Conservation (phyloP, 306 rosid genomes). For the Sindora glabra region DNA sequence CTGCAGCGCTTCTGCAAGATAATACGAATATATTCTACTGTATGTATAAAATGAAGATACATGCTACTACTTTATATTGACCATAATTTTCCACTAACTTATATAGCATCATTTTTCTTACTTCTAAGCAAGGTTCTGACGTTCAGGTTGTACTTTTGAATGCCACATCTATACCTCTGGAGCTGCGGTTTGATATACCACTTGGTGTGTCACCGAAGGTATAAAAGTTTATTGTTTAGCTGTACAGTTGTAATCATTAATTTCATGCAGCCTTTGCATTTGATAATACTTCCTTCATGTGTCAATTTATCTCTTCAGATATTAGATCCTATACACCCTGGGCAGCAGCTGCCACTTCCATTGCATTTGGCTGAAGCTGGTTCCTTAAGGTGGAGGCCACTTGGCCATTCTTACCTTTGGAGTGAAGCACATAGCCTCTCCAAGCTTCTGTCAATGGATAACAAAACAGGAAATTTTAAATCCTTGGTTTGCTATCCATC, state of each 20-base stretch:
- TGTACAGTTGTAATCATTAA: neutral
- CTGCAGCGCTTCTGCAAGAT: slow-evolving; percentile 76
- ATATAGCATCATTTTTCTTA: neutral
- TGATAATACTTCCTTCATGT: neutral
- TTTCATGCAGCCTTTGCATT: neutral
- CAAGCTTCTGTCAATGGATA: slow-evolving; percentile 60
- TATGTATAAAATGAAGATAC: slow-evolving; percentile 31
- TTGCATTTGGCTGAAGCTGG: slow-evolving; percentile 96
- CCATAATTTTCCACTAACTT: neutral
- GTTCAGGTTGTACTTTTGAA: slow-evolving; percentile 81
- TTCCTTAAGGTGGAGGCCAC: slow-evolving; percentile 84
- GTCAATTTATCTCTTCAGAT: slow-evolving; percentile 39
- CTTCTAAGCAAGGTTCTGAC: slow-evolving; percentile 10
- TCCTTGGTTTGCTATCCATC: slow-evolving; percentile 88
- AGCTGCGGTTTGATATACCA: slow-evolving; percentile 95
- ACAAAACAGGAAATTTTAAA: slow-evolving; percentile 65
- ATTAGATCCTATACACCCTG: slow-evolving; percentile 82
- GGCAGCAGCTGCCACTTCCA: slow-evolving; percentile 88
- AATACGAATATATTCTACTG: slow-evolving; percentile 83
- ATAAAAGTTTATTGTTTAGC: neutral
- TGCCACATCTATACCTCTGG: slow-evolving; percentile 66
- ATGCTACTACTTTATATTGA: slow-evolving; percentile 3
- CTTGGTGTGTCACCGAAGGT: slow-evolving; percentile 90
- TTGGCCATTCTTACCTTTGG: slow-evolving; percentile 83
- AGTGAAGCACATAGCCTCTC: slow-evolving; percentile 83